Conservation (phyloP, 2,329 filamentous ascomycete genomes). For the Pezicula carpinea region DNA sequence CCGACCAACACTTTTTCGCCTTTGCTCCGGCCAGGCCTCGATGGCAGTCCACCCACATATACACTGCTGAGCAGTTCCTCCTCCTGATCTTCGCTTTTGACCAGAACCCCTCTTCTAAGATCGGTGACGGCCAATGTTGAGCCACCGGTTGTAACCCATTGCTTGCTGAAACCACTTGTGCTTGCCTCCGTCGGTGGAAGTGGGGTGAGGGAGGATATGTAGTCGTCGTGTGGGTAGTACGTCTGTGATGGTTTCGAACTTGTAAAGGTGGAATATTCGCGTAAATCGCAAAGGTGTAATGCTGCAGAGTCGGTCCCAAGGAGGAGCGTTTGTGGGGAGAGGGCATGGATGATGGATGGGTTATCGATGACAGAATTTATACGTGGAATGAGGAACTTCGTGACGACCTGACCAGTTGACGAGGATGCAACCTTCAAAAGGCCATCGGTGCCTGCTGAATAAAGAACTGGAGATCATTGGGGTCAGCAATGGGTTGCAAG, state of each 20-base stretch:
- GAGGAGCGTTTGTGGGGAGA: slow-evolving; percentile 84
- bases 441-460: slow-evolving; percentile 58
- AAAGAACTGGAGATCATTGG: slow-evolving; percentile 37
- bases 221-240: slow-evolving; percentile 85
- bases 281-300: slow-evolving; percentile 82
- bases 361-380: slow-evolving; percentile 49
- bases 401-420: slow-evolving; percentile 61
- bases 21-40: slow-evolving; percentile 55
- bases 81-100: slow-evolving; percentile 90
- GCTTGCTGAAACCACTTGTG: slow-evolving; percentile 85
- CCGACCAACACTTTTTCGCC: slow-evolving; percentile 75
- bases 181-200: slow-evolving; percentile 75
- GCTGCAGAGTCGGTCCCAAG: slow-evolving; percentile 87
- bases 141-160: slow-evolving; percentile 91
- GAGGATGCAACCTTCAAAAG: slow-evolving; percentile 56
- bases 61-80: slow-evolving; percentile 82
- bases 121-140: slow-evolving; percentile 90
- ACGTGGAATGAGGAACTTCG: slow-evolving; percentile 74
- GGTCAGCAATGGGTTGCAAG: slow-evolving; percentile 5
- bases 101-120: slow-evolving; percentile 77
- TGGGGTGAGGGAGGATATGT: slow-evolving; percentile 81
- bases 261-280: slow-evolving; percentile 50
- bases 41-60: slow-evolving; percentile 72
- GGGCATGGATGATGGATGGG: slow-evolving; percentile 75
- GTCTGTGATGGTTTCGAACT: slow-evolving; percentile 68